A percentile compares a stretch with the other conserved stretches of the same genome.
Evolutionary conservation across 2,329 filamentous ascomycete species (phyloP).

Genomic region (Fusarium sp.): DNA sequence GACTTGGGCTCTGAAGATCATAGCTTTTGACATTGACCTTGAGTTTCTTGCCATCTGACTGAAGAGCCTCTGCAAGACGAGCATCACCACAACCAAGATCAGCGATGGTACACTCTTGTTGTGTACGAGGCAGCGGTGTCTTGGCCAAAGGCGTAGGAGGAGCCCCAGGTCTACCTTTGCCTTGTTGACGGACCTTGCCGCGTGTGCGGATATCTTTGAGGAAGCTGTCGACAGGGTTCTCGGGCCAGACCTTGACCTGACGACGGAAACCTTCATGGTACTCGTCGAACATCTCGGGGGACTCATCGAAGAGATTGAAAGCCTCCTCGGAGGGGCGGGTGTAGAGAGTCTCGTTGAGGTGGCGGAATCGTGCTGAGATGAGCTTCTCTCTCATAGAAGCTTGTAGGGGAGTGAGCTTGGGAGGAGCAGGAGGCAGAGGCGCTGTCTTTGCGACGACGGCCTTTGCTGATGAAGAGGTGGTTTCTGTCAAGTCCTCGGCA

Average conservation of each 20-base stretch:
- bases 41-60: conserved; percentile 70
- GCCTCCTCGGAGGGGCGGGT: conserved; percentile 87
- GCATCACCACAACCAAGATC: conserved; percentile 96
- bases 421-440: conserved; percentile 53
- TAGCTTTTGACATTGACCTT: conserved; percentile 82
- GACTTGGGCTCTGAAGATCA: conserved; percentile 81
- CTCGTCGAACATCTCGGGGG: conserved; percentile 93
- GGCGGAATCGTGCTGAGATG: conserved; percentile 92
- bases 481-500: conserved; percentile 24
- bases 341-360: conserved; percentile 96
- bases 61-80: conserved; percentile 76
- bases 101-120: conserved; percentile 79
- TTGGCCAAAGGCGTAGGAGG: conserved; percentile 41
- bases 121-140: conserved; percentile 74
- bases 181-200: conserved; percentile 60
- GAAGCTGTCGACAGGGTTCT: conserved; percentile 93
- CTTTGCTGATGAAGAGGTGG: conserved; percentile 25
- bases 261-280: conserved; percentile 97
- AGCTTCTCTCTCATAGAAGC: conserved; percentile 95
- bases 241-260: conserved; percentile 95
- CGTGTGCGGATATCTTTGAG: conserved; percentile 75
- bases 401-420: conserved; percentile 89
- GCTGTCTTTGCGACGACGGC: conserved; percentile 35
- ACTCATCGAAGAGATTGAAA: conserved; percentile 81
- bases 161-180: conserved; percentile 44